Evolutionary conservation across 768 basidiomycete species (phyloP).

Genomic region (Kwoniella europaea): DNA sequence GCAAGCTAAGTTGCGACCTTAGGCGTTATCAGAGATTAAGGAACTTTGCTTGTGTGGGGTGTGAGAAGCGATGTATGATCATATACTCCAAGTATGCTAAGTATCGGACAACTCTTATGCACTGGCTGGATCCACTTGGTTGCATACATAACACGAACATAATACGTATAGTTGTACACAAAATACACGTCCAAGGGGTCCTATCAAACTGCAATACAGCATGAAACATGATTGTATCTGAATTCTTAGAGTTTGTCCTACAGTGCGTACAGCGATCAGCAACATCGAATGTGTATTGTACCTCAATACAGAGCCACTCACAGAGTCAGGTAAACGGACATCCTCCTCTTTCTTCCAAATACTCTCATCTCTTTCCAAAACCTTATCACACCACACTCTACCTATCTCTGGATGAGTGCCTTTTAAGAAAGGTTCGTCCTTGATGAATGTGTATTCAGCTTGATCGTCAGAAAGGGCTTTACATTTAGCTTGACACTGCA

Average conservation of each 20-base stretch:
- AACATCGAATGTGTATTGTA: not conserved
- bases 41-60: not conserved
- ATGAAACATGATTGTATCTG: too few species aligned
- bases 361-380: not conserved
- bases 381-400: slow-evolving; percentile 8
- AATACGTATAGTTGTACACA: too few species aligned
- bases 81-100: too few species aligned
- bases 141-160: too few species aligned
- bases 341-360: slow-evolving; percentile 1
- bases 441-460: not conserved
- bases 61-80: not conserved
- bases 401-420: not conserved
- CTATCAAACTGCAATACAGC: too few species aligned
- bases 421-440: not conserved
- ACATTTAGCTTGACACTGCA: not conserved
- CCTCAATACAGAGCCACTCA: not conserved
- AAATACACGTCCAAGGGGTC: too few species aligned
- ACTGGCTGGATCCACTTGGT: too few species aligned
- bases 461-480: not conserved
- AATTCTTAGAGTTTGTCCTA: not conserved
- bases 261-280: not conserved
- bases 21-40: not conserved
- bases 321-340: not conserved
- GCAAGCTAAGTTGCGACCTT: slow-evolving; percentile 26
- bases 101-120: too few species aligned